Evolutionary conservation across 2,329 filamentous ascomycete species (phyloP).

Genomic region (Colletotrichum euphorbiae): DNA sequence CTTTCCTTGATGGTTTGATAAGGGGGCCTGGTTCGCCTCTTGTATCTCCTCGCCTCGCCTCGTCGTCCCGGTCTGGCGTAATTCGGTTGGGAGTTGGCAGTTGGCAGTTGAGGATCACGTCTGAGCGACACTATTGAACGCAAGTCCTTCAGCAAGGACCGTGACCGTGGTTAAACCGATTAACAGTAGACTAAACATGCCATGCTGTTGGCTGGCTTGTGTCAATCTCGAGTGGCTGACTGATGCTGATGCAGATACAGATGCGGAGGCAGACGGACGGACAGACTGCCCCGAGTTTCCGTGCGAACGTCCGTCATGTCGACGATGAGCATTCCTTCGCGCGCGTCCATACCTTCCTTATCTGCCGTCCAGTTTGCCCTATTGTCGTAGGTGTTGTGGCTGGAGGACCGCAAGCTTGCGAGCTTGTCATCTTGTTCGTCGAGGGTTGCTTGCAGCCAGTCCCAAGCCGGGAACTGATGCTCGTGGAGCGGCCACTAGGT

Average conservation of each 20-base stretch:
- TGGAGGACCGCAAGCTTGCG: slow-evolving; percentile 14
- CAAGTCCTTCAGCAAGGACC: slow-evolving; percentile 7
- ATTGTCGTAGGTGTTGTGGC: slow-evolving; percentile 31
- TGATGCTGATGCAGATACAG: background rate
- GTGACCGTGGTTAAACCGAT: background rate
- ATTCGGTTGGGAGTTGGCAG: slow-evolving; percentile 1
- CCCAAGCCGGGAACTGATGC: background rate
- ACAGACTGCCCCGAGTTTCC: slow-evolving; percentile 23
- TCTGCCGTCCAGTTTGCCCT: background rate
- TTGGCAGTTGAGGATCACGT: slow-evolving; percentile 10
- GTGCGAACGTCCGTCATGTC: slow-evolving; percentile 9
- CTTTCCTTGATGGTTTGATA: background rate
- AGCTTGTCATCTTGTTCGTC: slow-evolving; percentile 10
- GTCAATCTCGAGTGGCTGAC: slow-evolving; percentile 27
- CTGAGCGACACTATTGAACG: slow-evolving; percentile 19
- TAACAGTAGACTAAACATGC: background rate
- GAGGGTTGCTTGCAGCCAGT: slow-evolving; percentile 21
- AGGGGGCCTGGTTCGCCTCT: background rate
- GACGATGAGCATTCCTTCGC: slow-evolving; percentile 10
- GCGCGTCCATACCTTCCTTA: background rate
- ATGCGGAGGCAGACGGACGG: background rate
- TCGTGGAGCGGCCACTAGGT: background rate
- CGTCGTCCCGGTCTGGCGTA: slow-evolving; percentile 1
- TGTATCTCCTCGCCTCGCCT: background rate
- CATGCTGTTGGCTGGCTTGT: slow-evolving; percentile 17